Percentiles rank a stretch among this genome's conserved stretches.
Conservation (phyloP, 306 rosid species). For the Corylus heterophylla region DNA sequence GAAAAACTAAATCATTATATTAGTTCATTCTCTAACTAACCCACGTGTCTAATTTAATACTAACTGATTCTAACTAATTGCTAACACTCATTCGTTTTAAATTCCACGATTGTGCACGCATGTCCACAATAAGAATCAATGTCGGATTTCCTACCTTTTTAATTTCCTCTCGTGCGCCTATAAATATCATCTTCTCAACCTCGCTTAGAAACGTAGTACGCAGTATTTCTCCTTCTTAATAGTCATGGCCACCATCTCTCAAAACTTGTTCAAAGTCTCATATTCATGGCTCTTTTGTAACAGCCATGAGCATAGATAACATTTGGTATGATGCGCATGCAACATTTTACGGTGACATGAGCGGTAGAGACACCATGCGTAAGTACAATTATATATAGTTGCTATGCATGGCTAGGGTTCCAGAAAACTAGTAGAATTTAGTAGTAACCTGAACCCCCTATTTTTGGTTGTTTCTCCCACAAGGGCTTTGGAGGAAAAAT, state of each 20-base stretch:
- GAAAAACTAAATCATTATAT: too few species aligned
- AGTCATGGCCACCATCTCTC: slow-evolving; percentile 37
- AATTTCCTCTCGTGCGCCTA: background rate
- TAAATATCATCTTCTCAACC: background rate
- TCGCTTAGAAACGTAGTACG: background rate
- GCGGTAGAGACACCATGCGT: slow-evolving; percentile 71
- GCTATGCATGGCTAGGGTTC: too few species aligned
- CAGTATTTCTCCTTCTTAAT: background rate
- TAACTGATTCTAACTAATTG: too few species aligned
- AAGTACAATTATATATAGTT: slow-evolving; percentile 23
- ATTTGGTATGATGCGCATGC: slow-evolving; percentile 60
- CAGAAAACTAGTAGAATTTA: too few species aligned
- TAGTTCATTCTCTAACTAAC: too few species aligned
- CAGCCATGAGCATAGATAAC: slow-evolving; percentile 1
- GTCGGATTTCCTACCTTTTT: background rate
- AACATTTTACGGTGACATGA: slow-evolving; percentile 73
- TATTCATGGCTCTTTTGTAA: slow-evolving; percentile 25
- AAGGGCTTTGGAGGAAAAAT: too few species aligned
- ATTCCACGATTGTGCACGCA: too few species aligned
- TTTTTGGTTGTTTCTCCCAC: too few species aligned
- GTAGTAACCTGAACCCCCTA: too few species aligned
- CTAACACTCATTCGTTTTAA: too few species aligned
- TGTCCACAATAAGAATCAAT: background rate
- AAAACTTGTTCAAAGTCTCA: slow-evolving; percentile 7
- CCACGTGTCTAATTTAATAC: too few species aligned